Conservation (phyloP, 148 eudicot species). For the Fagopyrum esculentum region DNA sequence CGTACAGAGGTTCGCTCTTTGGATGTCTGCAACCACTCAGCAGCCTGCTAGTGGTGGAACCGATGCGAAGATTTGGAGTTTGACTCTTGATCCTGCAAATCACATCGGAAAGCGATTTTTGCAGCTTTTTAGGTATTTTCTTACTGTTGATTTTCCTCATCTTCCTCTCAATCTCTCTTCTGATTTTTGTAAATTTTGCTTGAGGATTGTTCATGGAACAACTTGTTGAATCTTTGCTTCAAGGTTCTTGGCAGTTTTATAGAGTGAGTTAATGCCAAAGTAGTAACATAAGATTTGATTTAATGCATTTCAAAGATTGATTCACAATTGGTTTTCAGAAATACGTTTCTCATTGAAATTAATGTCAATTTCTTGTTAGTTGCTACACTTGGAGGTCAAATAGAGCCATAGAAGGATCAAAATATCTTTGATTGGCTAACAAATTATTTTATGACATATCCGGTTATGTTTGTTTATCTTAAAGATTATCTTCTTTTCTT, state of each 20-base stretch:
- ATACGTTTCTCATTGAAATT: not conserved
- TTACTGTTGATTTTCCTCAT: not conserved
- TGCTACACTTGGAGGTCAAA: not conserved
- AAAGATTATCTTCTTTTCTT: not conserved
- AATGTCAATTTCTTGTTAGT: not conserved
- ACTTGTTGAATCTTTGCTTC: not conserved
- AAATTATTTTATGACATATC: conserved; percentile 2
- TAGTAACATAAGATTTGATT: conserved; percentile 10
- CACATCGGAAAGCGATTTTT: conserved; percentile 8
- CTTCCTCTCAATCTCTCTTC: not conserved
- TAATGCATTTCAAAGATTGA: not conserved
- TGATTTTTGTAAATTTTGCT: not conserved
- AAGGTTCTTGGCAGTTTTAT: not conserved
- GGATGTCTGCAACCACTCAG: conserved; percentile 8
- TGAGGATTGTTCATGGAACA: not conserved
- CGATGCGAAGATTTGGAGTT: not conserved
- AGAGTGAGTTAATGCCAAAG: not conserved
- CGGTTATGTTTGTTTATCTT: not conserved
- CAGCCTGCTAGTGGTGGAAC: conserved; percentile 8
- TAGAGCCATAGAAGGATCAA: not conserved
- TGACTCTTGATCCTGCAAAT: conserved; percentile 3
- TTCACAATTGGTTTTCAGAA: not conserved
- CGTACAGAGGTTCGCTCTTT: not conserved
- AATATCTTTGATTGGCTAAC: not conserved
- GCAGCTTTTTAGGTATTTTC: conserved; percentile 2